Base-by-base conservation (phyloP, 1,139 yeast genomes). In the Debaryomyces sp. region DNA sequence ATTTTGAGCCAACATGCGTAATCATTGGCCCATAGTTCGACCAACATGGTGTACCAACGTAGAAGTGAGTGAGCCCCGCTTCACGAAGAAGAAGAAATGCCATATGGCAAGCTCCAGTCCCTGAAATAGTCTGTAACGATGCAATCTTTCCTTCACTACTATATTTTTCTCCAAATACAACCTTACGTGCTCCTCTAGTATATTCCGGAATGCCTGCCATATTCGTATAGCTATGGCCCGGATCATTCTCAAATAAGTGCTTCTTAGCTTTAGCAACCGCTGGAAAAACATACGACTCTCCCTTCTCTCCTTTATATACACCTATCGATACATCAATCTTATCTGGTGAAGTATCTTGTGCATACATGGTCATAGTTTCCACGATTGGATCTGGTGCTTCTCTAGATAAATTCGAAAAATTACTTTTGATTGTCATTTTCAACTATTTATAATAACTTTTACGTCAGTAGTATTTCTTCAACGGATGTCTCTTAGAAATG, bases 251-350 rank as follows among this genome's bases (percentile, higher is more conserved):
- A 34, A 59, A 56, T 46, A 74, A 64, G 21, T 57, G 54, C 24
- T 61, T 54, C 52, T 75, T 75, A 41, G 79, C 78, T 48, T 61
- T 56, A 23, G 59, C 58, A n/a, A 75, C 75, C 23, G 72, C 59
- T 9, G 79, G 78, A 56, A 73, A 73, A 7, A 68, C 63, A 56
- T 64, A 73, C 39, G 70, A 61, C 24, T 60, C 59, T 3, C 80
- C 80, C 12, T 60, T 52, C 48, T 68, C 75, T 34, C 71, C 66
- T 52, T 73, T 74, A 60, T 75, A 75, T 23, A 75, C 78, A 2
- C 80, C 80, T 30, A 75, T 72, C 24, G 75, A 65, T 18, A 73
- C 71, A 51, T 75, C 80, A 27, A 74, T 62, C 57, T 75, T 75
- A 15, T 57, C 43, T 2, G 72, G 66, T 44, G 54, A 41, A 18